phyloP scores from a whole-genome alignment of 345 rosid genomes.

The Corchorus capsularis region DNA sequence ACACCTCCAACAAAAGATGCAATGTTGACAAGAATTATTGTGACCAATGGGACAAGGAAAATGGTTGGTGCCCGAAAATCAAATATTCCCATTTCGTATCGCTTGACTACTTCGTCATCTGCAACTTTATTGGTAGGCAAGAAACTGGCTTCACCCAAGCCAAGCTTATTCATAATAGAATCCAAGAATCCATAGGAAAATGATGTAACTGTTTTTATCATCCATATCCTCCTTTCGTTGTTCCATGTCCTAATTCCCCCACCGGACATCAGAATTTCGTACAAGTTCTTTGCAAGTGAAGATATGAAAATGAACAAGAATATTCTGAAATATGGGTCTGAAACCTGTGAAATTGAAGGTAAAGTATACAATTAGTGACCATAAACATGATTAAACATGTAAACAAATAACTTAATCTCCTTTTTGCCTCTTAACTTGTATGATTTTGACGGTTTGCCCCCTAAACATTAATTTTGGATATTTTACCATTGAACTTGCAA shows the following conservation, averaged over 20 bases:
- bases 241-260: not conserved
- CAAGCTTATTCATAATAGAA: not conserved
- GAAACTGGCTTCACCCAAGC: constrained; percentile 34
- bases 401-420: too few relatives aligned
- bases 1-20: constrained; percentile 29
- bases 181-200: not conserved
- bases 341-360: constrained; percentile 24
- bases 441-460: too few relatives aligned
- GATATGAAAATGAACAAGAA: constrained; percentile 35
- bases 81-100: constrained; percentile 35
- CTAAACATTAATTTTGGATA: too few relatives aligned
- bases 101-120: constrained; percentile 26
- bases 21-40: constrained; percentile 32
- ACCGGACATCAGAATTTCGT: constrained; percentile 31
- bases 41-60: constrained; percentile 14
- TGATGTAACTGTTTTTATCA: not conserved
- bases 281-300: constrained; percentile 19
- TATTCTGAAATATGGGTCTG: constrained; percentile 21
- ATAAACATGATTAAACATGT: too few relatives aligned
- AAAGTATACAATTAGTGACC: not conserved
- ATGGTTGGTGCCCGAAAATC: constrained; percentile 33
- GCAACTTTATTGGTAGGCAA: constrained; percentile 38
- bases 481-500: too few relatives aligned
- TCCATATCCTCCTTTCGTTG: not conserved
- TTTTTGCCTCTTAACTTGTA: too few relatives aligned